phyloP scores from a whole-genome alignment of 768 basidiomycete species.

The Cubamyces lactineus region DNA sequence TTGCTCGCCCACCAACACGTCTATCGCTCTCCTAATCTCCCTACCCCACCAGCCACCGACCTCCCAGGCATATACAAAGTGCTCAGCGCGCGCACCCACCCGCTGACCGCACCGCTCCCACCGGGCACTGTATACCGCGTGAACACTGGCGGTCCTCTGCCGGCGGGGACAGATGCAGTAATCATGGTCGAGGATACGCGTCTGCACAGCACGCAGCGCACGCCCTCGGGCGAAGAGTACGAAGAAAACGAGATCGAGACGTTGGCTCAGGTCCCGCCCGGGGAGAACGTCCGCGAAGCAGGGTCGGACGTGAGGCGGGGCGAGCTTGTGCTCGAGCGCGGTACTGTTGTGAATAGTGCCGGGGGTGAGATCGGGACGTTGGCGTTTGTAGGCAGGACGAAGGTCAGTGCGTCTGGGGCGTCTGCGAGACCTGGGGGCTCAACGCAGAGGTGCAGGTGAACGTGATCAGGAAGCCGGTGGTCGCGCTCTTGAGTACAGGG shows the following conservation, averaged over 20 bases:
- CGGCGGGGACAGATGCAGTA: slow-evolving; percentile 72
- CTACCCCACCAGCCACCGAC: slow-evolving; percentile 53
- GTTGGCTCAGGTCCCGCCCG: slow-evolving; percentile 58
- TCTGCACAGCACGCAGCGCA: slow-evolving; percentile 56
- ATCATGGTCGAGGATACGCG: slow-evolving; percentile 95
- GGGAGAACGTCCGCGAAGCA: slow-evolving; percentile 74
- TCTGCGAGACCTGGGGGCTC: not conserved
- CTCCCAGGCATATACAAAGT: slow-evolving; percentile 69
- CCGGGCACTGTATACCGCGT: slow-evolving; percentile 63
- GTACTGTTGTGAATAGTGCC: slow-evolving; percentile 59
- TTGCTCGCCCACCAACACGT: not conserved
- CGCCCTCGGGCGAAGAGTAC: slow-evolving; percentile 42
- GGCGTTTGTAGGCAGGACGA: slow-evolving; percentile 72
- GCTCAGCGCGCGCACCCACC: slow-evolving; percentile 54
- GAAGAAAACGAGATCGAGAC: slow-evolving; percentile 78
- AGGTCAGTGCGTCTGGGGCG: slow-evolving; percentile 46
- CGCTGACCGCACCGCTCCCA: slow-evolving; percentile 45
- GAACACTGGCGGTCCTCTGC: slow-evolving; percentile 86
- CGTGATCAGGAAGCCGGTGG: slow-evolving; percentile 70
- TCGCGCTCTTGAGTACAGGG: slow-evolving; percentile 85
- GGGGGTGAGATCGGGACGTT: slow-evolving; percentile 88
- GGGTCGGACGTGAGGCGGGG: slow-evolving; percentile 76
- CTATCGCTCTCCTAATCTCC: not conserved
- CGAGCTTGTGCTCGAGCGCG: slow-evolving; percentile 65
- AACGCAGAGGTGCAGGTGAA: slow-evolving; percentile 50